Base-by-base conservation (phyloP, 257 asterid species). In the Osmanthus fragrans region DNA sequence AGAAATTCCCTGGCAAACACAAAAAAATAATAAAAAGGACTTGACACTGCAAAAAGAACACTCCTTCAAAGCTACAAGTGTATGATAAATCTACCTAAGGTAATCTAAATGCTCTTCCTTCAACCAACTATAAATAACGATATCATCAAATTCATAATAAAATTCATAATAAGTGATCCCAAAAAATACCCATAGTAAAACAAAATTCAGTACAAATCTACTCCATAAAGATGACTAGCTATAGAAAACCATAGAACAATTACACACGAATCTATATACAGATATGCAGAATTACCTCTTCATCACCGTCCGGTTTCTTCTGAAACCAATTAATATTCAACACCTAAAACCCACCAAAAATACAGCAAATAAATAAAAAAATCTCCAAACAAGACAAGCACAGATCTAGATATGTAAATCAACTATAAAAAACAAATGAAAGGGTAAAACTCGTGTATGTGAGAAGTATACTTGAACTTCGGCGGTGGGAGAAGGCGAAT, bases 261-360 rank as follows among this genome's bases (percentile, higher is more conserved):
- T 7, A 25, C 9, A 60, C 33, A 60, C 29, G 12, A 39, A 39
- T 8, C 12, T 39, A 39, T 39, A 9, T 15, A 60, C 10, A 60
- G 72, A 76, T 71, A 40, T 9, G 32, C 16, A 60, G 16, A 81
- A 80, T 75, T 81, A 92, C 98, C 96, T 91, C 95, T 63, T 93
- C 97, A 77, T 92, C 93, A 2, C 97, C 97, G 23, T 84, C 90
- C 23, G 91, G 88, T 76, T 93, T 93, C 90, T 89, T 94, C 91
- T 86, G 96, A 80, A 94, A 92, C 98, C 97, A 87, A 84, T 92
- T 90, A n/a, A 92, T 81, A 60, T 90, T 89, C 90, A 89, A 76
- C 23, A 89, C 97, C 97, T 89, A 75, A 68, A 81, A 79, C 56
- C 36, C 69, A 65, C 37, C 45, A 56, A 25, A 75, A 1, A 60